These are phyloP conservation scores for Porpolomopsis calyptriformis DNA, from an alignment of 768 basidiomycete genomes.

Conservation along the genomic window DNA sequence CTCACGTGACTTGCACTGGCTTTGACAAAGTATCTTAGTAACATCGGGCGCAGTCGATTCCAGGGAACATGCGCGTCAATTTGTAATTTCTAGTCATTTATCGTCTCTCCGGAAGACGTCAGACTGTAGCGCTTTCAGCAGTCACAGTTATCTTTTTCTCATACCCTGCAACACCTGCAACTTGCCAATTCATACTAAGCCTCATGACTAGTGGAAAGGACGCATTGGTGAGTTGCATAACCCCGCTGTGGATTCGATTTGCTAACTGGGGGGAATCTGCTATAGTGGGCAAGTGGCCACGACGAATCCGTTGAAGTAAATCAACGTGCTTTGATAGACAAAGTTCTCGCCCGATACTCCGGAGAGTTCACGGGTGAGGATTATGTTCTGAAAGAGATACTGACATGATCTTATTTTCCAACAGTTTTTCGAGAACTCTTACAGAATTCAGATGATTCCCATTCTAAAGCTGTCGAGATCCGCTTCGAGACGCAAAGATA, in stretches of 20 bases:
- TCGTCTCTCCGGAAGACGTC: too few relatives aligned
- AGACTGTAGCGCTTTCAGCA: too few relatives aligned
- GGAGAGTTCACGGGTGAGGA: constrained; percentile 72
- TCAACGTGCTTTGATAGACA: constrained; percentile 94
- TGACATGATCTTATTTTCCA: not conserved
- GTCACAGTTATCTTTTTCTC: too few relatives aligned
- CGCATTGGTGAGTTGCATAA: constrained; percentile 15
- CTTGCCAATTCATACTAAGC: too few relatives aligned
- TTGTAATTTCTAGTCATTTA: too few relatives aligned
- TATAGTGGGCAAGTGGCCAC: constrained; percentile 46
- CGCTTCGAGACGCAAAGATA: constrained; percentile 59
- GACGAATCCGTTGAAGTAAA: constrained; percentile 87
- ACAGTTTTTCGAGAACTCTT: constrained; percentile 65
- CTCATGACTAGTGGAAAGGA: constrained; percentile 19
- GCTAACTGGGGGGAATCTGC: too few relatives aligned
- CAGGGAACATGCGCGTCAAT: too few relatives aligned
- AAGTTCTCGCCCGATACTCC: constrained; percentile 90
- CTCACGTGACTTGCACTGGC: too few relatives aligned
- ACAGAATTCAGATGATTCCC: constrained; percentile 94
- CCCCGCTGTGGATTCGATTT: not conserved
- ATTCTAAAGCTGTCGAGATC: constrained; percentile 65
- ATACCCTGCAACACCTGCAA: too few relatives aligned
- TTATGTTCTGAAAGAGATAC: not conserved
- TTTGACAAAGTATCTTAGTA: too few relatives aligned
- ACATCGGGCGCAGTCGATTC: too few relatives aligned